Conservation (phyloP, 192 early-diverging fungal species). For the Entophlyctis luteolus region DNA sequence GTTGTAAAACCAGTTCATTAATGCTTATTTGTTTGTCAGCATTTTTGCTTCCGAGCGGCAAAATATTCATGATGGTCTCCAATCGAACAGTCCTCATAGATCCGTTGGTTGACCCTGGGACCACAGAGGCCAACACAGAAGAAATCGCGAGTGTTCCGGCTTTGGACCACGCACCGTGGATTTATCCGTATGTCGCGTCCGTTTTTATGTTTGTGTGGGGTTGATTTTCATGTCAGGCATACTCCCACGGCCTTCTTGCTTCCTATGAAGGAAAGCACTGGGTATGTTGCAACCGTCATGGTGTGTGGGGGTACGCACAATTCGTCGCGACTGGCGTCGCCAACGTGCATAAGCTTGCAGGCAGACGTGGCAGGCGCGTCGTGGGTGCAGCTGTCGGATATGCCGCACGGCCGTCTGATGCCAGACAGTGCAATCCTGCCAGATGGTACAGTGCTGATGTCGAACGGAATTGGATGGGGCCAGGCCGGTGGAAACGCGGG, state of each 20-base stretch:
- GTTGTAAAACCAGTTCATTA: neutral
- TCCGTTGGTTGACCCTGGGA: neutral
- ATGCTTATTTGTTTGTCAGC: neutral
- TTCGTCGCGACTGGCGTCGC: slow-evolving; percentile 3
- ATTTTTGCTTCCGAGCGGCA: slow-evolving; percentile 34
- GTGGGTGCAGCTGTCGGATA: slow-evolving; percentile 11
- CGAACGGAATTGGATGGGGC: slow-evolving; percentile 35
- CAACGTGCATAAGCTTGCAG: slow-evolving; percentile 24
- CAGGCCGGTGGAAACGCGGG: slow-evolving; percentile 42
- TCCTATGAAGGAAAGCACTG: slow-evolving; percentile 31
- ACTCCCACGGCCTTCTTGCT: slow-evolving; percentile 34
- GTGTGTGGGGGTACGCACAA: slow-evolving; percentile 38
- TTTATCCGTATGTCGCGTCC: slow-evolving; percentile 21
- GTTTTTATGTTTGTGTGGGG: too few relatives aligned
- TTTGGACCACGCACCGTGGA: slow-evolving; percentile 21
- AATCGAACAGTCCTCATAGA: slow-evolving; percentile 29
- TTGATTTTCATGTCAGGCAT: too few relatives aligned
- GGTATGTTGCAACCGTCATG: slow-evolving; percentile 35
- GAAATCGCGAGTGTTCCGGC: slow-evolving; percentile 12
- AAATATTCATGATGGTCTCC: slow-evolving; percentile 37
- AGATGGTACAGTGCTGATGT: slow-evolving; percentile 35
- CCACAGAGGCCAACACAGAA: slow-evolving; percentile 16
- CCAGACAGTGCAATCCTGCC: neutral
- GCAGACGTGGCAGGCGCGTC: slow-evolving; percentile 21
- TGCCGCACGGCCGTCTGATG: slow-evolving; percentile 2